Evolutionary conservation across 2,329 filamentous ascomycete species (phyloP).

Genomic region (Aaosphaeria arxii): DNA sequence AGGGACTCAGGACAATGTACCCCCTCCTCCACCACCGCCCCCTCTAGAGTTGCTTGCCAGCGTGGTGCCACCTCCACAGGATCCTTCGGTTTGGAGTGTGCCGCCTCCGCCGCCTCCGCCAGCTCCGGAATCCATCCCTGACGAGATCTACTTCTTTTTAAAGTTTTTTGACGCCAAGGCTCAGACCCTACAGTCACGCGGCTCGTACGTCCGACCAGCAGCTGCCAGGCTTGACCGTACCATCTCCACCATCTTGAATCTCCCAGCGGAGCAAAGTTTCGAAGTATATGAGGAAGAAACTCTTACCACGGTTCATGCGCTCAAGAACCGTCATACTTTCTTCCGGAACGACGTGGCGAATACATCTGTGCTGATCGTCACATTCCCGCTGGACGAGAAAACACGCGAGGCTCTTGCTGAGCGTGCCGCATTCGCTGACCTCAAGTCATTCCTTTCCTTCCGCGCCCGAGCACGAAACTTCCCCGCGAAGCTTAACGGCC

Average conservation of each 20-base stretch:
- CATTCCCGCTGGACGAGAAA: conserved; percentile 22
- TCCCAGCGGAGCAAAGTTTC: conserved; percentile 36
- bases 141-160: conserved; percentile 41
- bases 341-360: conserved; percentile 28
- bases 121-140: conserved; percentile 18
- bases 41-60: conserved; percentile 8
- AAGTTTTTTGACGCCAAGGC: conserved; percentile 38
- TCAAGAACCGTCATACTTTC: conserved; percentile 33
- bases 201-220: conserved; percentile 29
- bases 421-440: conserved; percentile 33
- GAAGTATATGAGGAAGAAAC: conserved; percentile 52
- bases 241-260: conserved; percentile 23
- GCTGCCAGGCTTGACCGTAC: conserved; percentile 33
- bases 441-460: conserved; percentile 44
- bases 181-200: conserved; percentile 29
- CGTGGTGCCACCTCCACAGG: conserved; percentile 11
- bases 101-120: conserved; percentile 12
- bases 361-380: conserved; percentile 31
- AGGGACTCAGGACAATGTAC: conserved; percentile 28
- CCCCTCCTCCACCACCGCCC: conserved; percentile 24
- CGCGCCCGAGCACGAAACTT: conserved; percentile 41
- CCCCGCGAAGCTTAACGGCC: conserved; percentile 41
- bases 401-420: conserved; percentile 26
- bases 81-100: not conserved
- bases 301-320: conserved; percentile 18